A percentile compares a stretch with the other conserved stretches of the same genome.
These are phyloP conservation scores for Radiomyces spectabilis DNA, from an alignment of 192 early-diverging fungal genomes.

Conservation along the genomic window DNA sequence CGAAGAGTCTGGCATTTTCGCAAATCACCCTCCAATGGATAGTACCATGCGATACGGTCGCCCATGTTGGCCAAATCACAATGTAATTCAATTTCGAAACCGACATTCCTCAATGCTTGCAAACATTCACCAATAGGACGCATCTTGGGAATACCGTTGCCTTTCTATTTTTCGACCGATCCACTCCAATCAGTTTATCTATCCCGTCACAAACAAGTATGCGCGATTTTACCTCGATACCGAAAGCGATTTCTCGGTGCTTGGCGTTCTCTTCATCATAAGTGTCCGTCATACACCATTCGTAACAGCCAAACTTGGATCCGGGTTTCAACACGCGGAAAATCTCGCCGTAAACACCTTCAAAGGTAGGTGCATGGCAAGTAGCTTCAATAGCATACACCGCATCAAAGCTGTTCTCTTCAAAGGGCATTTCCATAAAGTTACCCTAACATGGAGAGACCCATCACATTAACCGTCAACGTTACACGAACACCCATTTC, in stretches of 20 bases:
- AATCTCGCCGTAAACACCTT: conserved; percentile 82
- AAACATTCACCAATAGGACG: conserved; percentile 66
- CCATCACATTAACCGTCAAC: too few relatives aligned
- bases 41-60: conserved; percentile 78
- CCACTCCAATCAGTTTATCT: background rate
- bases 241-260: conserved; percentile 70
- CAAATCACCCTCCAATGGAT: conserved; percentile 63
- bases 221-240: conserved; percentile 55
- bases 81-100: conserved; percentile 78
- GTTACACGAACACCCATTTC: too few relatives aligned
- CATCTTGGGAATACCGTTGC: conserved; percentile 87
- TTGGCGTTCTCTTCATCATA: conserved; percentile 70
- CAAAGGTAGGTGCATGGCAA: conserved; percentile 79
- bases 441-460: conserved; percentile 64
- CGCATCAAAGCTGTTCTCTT: conserved; percentile 73
- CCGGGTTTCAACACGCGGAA: conserved; percentile 93
- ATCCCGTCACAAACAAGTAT: background rate
- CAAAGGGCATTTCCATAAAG: conserved; percentile 87
- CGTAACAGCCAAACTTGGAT: conserved; percentile 86
- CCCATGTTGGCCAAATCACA: conserved; percentile 56
- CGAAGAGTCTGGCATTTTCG: conserved; percentile 37
- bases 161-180: conserved; percentile 13
- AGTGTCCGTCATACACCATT: conserved; percentile 90
- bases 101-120: conserved; percentile 72
- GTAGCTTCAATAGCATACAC: conserved; percentile 97